Base-by-base conservation (phyloP, 345 rosid genomes). In the Pseudoturritis turrita region DNA sequence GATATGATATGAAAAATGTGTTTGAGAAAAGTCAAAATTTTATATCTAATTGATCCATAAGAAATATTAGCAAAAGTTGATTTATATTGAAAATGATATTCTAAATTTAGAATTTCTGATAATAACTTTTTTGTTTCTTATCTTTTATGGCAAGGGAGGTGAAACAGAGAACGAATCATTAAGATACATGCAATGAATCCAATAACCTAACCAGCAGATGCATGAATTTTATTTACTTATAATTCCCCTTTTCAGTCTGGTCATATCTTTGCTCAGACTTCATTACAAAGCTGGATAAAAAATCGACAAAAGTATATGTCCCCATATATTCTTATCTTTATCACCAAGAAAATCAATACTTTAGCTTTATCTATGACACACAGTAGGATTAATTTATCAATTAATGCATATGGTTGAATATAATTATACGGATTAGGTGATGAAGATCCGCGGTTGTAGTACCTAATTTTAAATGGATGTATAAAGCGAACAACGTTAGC, bases 151-250 rank as follows among this genome's bases (percentile, higher is more conserved):
- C 61, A 49, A 37, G 67, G 37, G 45, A 59, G 45, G 54, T 58
- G 54, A 58, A 74, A 73, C 18, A 40, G n/a, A 28, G 11, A 66
- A 46, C 26, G 17, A 65, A 56, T 37, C 60, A 17, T 53, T 8
- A 43, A 22, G 58, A 63, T 63, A 74, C 62, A 29, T 65, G 62
- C 78, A 74, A 49, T 74, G 78, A 58, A 74, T 67, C 67, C 44
- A 50, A 74, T 14, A 59, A 21, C 53, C 8, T 65, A 11, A 65
- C 60, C 1, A 57, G n/a, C 46, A 59, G 78, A 74, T 66, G 73
- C 78, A 58, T 74, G 68, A 22, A 74, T 66, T 71, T 40, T 62
- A 4, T 13, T 39, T 37, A 2, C 7, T 1, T 8, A n/a, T n/a
- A n/a, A n/a, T 11, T 17, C 1, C n/a, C n/a, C 28, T 65, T 73